Base-by-base conservation (phyloP, 805 yeast genomes). In the Candida montana region DNA sequence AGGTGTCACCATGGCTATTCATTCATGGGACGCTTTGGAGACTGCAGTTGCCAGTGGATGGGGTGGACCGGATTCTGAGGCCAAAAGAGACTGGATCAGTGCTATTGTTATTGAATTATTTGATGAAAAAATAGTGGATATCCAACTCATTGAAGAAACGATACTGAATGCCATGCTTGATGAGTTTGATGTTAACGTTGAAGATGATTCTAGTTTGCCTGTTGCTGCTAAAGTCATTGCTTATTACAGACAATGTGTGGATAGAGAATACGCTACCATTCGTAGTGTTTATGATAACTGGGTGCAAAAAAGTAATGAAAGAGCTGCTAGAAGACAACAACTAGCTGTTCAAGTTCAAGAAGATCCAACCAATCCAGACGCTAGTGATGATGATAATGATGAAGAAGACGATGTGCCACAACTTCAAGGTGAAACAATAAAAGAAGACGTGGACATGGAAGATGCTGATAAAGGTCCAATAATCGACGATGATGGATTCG, bases 401-500 rank as follows among this genome's bases (percentile, higher is more conserved):
- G 79, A 70, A 1, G 74, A 68, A 5, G 69, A 59, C 5, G 62
- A 57, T 3, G 59, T 55, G 10, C 61, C 61, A 7, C 53, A 50
- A 3, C 31, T 48, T 15, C 33, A 34, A 2, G 40, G 42, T 1
- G 44, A 47, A 2, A 56, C 51, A 2, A 69, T 58, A 10, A 55
- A 55, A 5, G 66, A 55, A 33, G 72, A 62, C 6, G 67, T 61
- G 29, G 70, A 65, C 31, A 63, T 61, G 57, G 71, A 56, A 23
- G 70, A 60, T 16, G 65, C 59, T 13, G 48, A 52, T 11, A 63
- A 62, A 24, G 84, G 72, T 10, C 95, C 95, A 2, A 58, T 83
- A 9, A 72, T 91, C 8, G 98, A 91, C 58, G 98, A 91, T 27
- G 98, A 91, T 58, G 99, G 98, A 1, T 91, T 91, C 57, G 93